phyloP scores from a whole-genome alignment of 2,329 filamentous ascomycete genomes.

The Hypoxylon sp. region DNA sequence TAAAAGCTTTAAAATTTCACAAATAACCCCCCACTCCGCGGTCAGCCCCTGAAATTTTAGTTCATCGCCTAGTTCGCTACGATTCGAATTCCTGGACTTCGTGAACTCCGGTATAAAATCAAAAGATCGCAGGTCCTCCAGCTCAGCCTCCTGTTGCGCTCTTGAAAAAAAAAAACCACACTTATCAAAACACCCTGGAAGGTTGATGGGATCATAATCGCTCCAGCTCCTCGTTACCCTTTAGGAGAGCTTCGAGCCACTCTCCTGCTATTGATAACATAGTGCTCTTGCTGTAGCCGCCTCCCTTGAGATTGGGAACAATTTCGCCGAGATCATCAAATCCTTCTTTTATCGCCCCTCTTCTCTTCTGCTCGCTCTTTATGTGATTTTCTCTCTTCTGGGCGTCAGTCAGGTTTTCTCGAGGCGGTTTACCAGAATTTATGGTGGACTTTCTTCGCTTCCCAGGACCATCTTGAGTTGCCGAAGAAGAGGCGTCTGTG shows the following conservation, averaged over 20 bases:
- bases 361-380: conserved; percentile 66
- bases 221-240: conserved; percentile 74
- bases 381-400: conserved; percentile 88
- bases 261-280: conserved; percentile 81
- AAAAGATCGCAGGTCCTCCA: conserved; percentile 25
- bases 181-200: conserved; percentile 18
- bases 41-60: conserved; percentile 27
- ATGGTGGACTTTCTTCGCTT: conserved; percentile 66
- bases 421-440: conserved; percentile 60
- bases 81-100: conserved; percentile 32
- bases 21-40: conserved; percentile 23
- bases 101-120: conserved; percentile 36
- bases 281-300: conserved; percentile 85
- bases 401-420: conserved; percentile 86
- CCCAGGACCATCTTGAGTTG: conserved; percentile 53
- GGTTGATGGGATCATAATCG: conserved; percentile 54
- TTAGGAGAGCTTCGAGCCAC: conserved; percentile 80
- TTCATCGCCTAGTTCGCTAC: conserved; percentile 21
- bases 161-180: conserved; percentile 14
- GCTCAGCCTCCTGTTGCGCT: conserved; percentile 5
- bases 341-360: conserved; percentile 78
- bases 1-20: conserved; percentile 18
- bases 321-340: conserved; percentile 84
- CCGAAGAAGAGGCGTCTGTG: conserved; percentile 54
- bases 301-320: conserved; percentile 79